Percentiles rank a stretch among this genome's conserved stretches.
These are phyloP conservation scores for Typha latifolia DNA, from an alignment of 176 grass and related monocot species.

Conservation along the genomic window DNA sequence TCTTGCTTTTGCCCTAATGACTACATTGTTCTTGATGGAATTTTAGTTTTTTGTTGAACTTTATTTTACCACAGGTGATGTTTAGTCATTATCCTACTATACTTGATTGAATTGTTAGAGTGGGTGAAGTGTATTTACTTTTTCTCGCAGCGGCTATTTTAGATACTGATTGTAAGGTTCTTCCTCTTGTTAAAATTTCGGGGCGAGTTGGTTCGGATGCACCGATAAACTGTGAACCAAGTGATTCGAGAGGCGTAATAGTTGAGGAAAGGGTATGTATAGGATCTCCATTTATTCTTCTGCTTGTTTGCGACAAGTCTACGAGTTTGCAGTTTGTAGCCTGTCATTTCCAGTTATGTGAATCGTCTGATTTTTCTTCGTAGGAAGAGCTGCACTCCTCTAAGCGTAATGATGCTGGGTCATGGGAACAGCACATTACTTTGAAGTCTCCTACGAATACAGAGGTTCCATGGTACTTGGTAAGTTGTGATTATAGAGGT, in stretches of 20 bases:
- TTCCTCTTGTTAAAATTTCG: conserved; percentile 68
- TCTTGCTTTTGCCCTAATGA: no score
- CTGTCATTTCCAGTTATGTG: conserved; percentile 12
- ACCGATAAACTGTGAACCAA: conserved; percentile 83
- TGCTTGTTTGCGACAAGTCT: neutral
- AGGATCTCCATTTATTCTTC: neutral
- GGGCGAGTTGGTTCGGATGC: conserved; percentile 83
- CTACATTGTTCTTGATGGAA: no score
- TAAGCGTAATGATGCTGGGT: conserved; percentile 94
- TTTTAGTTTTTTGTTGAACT: neutral
- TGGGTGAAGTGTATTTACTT: neutral
- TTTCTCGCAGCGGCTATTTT: conserved; percentile 51
- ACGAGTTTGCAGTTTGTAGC: neutral
- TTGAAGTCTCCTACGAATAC: conserved; percentile 71
- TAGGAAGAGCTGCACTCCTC: conserved; percentile 93
- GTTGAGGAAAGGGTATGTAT: conserved; percentile 70
- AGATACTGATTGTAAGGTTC: conserved; percentile 70
- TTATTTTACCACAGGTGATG: neutral
- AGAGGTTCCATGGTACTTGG: conserved; percentile 97
- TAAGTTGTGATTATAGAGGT: conserved; percentile 20
- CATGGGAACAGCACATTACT: conserved; percentile 93
- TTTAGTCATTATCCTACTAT: neutral
- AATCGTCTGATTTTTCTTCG: conserved; percentile 11
- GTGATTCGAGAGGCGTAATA: conserved; percentile 83
- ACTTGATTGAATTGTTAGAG: neutral